Evolutionary conservation across 192 early-diverging fungal species (phyloP).

Genomic region (Mortierella antarctica): DNA sequence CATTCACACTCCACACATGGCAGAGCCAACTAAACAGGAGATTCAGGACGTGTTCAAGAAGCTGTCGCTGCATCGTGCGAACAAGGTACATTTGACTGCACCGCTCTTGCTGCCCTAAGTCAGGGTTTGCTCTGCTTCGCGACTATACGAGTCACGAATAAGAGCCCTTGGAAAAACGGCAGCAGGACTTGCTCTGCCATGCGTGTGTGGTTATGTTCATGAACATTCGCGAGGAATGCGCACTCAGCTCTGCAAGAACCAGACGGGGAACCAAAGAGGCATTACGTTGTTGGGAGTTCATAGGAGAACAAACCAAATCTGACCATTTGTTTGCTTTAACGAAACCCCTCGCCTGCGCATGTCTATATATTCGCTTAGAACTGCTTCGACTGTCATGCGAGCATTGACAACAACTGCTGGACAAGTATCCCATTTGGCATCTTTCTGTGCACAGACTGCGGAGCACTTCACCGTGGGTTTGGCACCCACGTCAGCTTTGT

Average conservation of each 20-base stretch:
- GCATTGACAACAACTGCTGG: conserved; percentile 54
- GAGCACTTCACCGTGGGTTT: conserved; percentile 43
- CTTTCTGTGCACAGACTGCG: conserved; percentile 53
- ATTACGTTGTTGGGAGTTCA: not conserved
- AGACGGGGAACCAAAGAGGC: not conserved
- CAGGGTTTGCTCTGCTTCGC: not conserved
- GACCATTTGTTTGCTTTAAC: not conserved
- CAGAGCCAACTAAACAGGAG: conserved; percentile 51
- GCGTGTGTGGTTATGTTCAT: too few species aligned
- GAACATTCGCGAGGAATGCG: too few species aligned
- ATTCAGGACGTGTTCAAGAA: conserved; percentile 49
- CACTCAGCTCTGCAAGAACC: too few species aligned
- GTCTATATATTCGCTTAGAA: conserved; percentile 18
- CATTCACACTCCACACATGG: conserved; percentile 10
- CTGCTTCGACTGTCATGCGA: conserved; percentile 55
- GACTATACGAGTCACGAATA: not conserved
- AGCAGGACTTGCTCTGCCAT: too few species aligned
- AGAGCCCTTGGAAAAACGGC: not conserved
- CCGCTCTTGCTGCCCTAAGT: not conserved
- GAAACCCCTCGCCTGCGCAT: not conserved
- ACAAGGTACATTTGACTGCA: conserved; percentile 16
- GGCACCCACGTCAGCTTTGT: conserved; percentile 54
- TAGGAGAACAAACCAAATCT: not conserved
- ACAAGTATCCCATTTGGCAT: conserved; percentile 51
- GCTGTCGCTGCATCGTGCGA: conserved; percentile 30